Evolutionary conservation across 371 early-diverging fungal species (phyloP).

Genomic region (Zychaea mexicana): DNA sequence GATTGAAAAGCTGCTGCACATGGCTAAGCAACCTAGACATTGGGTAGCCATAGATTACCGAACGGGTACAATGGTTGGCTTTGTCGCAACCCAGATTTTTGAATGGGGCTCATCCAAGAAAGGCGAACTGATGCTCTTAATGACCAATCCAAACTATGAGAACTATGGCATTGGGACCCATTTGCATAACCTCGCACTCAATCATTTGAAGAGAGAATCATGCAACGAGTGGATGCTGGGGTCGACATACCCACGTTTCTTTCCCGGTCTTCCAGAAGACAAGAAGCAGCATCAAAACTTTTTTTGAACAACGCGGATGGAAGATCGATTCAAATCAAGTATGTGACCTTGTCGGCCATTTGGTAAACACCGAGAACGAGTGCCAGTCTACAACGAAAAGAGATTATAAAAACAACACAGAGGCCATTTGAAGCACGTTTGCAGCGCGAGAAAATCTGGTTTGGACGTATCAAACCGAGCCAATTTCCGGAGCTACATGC

Average conservation of each 20-base stretch:
- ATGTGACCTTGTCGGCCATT: too few relatives aligned
- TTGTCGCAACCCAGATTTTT: slow-evolving; percentile 35
- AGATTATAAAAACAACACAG: slow-evolving; percentile 24
- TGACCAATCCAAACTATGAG: slow-evolving; percentile 22
- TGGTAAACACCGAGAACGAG: too few relatives aligned
- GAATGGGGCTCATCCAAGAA: too few relatives aligned
- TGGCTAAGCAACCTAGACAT: slow-evolving; percentile 18
- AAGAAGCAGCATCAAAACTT: slow-evolving; percentile 17
- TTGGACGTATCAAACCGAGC: slow-evolving; percentile 28
- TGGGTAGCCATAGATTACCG: slow-evolving; percentile 20
- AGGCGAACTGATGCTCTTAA: neutral
- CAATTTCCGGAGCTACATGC: slow-evolving; percentile 28
- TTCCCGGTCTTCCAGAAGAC: slow-evolving; percentile 42
- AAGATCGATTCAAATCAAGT: slow-evolving; percentile 15
- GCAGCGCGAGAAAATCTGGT: slow-evolving; percentile 34
- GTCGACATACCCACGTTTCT: slow-evolving; percentile 48
- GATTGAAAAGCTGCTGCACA: slow-evolving; percentile 24
- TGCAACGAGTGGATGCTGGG: slow-evolving; percentile 21
- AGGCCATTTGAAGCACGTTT: slow-evolving; percentile 22
- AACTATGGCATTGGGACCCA: slow-evolving; percentile 36
- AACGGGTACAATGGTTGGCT: slow-evolving; percentile 30
- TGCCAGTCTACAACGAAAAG: slow-evolving; percentile 23
- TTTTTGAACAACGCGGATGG: slow-evolving; percentile 45
- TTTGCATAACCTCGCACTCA: slow-evolving; percentile 32
- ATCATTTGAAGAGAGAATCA: slow-evolving; percentile 18